These are phyloP conservation scores for Penicillium sp. DNA, from an alignment of 2,329 filamentous ascomycete species.

Conservation along the genomic window DNA sequence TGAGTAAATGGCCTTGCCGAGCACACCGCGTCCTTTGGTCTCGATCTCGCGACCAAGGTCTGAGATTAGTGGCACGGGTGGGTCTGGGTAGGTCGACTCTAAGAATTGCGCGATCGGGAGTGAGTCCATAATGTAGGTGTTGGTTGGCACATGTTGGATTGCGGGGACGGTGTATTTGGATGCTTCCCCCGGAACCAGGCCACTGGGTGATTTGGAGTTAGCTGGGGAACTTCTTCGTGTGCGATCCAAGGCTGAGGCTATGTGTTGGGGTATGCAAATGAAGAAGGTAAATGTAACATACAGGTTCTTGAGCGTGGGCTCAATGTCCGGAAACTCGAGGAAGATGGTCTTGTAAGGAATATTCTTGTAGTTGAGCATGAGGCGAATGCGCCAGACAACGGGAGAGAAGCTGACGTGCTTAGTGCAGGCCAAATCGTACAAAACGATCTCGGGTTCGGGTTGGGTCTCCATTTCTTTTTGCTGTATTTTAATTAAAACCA, in stretches of 20 bases:
- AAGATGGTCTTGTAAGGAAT: slow-evolving; percentile 45
- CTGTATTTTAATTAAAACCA: not conserved
- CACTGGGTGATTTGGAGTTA: slow-evolving; percentile 15
- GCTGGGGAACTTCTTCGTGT: not conserved
- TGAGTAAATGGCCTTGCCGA: slow-evolving; percentile 29
- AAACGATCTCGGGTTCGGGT: slow-evolving; percentile 36
- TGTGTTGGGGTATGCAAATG: not conserved
- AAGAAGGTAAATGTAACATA: slow-evolving; percentile 25
- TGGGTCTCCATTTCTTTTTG: not conserved
- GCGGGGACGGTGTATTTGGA: slow-evolving; percentile 44
- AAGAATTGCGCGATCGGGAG: slow-evolving; percentile 42
- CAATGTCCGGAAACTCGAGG: slow-evolving; percentile 47
- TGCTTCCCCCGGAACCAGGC: slow-evolving; percentile 24
- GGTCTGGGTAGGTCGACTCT: slow-evolving; percentile 42
- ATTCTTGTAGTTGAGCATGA: slow-evolving; percentile 48
- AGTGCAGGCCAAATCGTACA: slow-evolving; percentile 45
- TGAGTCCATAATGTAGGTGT: slow-evolving; percentile 46
- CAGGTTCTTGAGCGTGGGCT: slow-evolving; percentile 44
- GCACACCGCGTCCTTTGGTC: slow-evolving; percentile 29
- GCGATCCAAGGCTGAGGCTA: not conserved
- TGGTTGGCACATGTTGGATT: slow-evolving; percentile 43
- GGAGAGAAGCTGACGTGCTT: slow-evolving; percentile 47
- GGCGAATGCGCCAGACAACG: slow-evolving; percentile 45
- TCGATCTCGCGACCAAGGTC: slow-evolving; percentile 39
- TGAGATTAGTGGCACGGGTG: slow-evolving; percentile 36